These are phyloP conservation scores for Neonectria magnoliae DNA, from an alignment of 2,329 filamentous ascomycete genomes.

Conservation along the genomic window DNA sequence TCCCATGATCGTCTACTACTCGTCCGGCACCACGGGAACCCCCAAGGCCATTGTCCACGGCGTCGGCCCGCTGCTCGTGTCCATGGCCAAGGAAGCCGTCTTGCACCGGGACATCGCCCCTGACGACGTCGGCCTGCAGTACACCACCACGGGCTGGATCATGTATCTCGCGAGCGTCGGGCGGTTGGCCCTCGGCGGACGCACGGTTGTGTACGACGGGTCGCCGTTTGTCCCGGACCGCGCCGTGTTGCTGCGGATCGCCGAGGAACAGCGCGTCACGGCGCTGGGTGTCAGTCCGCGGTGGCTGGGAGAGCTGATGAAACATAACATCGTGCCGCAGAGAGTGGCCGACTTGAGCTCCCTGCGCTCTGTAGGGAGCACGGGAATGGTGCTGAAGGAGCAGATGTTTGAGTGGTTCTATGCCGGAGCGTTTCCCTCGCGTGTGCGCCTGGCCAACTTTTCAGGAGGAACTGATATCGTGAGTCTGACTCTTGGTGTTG, in stretches of 20 bases:
- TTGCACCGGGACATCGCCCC: constrained; percentile 57
- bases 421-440: constrained; percentile 73
- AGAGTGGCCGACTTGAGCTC: constrained; percentile 69
- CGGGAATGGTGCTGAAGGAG: constrained; percentile 84
- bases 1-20: constrained; percentile 81
- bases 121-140: constrained; percentile 60
- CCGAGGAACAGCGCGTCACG: constrained; percentile 73
- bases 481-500: constrained; percentile 38
- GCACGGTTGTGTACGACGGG: constrained; percentile 81
- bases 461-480: constrained; percentile 83
- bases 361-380: constrained; percentile 72
- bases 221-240: constrained; percentile 80
- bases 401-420: constrained; percentile 83
- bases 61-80: constrained; percentile 70
- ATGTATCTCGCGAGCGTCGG: constrained; percentile 78
- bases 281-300: constrained; percentile 80
- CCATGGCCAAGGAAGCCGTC: constrained; percentile 65
- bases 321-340: constrained; percentile 69
- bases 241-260: constrained; percentile 69
- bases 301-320: constrained; percentile 79
- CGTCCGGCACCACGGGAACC: constrained; percentile 82
- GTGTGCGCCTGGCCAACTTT: constrained; percentile 76
- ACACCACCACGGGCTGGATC: constrained; percentile 83
- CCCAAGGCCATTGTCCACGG: constrained; percentile 90
- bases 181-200: constrained; percentile 67